phyloP scores from a whole-genome alignment of 139 green algal species.

The Limnomonas spitsbergensis region DNA sequence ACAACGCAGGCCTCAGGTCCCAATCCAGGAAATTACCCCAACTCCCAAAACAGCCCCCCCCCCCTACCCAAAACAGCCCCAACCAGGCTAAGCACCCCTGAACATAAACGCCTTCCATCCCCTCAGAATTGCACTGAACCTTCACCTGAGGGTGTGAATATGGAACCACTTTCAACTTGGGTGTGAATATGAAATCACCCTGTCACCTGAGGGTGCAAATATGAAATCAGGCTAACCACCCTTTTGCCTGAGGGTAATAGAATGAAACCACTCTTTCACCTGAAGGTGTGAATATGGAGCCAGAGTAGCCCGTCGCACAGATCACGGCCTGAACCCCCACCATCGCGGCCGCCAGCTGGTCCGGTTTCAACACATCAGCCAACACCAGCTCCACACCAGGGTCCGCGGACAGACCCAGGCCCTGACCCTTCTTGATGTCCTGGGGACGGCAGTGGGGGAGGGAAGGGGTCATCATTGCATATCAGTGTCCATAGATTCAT shows the following conservation, averaged over 20 bases:
- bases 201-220: not conserved
- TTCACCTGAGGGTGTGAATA: not conserved
- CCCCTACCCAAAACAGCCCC: too few species aligned
- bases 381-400: conserved; percentile 36
- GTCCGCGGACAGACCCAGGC: conserved; percentile 37
- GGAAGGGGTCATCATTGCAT: not conserved
- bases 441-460: conserved; percentile 18
- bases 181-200: too few species aligned
- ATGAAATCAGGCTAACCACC: not conserved
- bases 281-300: conserved; percentile 30
- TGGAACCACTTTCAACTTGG: not conserved
- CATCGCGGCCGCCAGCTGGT: conserved; percentile 38
- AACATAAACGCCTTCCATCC: too few species aligned
- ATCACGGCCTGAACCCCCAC: conserved; percentile 54
- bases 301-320: conserved; percentile 47
- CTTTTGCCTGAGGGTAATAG: not conserved
- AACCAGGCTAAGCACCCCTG: too few species aligned
- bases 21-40: too few species aligned
- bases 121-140: not conserved
- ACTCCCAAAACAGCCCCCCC: too few species aligned
- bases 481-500: not conserved
- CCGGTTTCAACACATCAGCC: conserved; percentile 51
- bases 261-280: not conserved
- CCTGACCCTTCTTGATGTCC: conserved; percentile 51
- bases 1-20: too few species aligned